Evolutionary conservation across 129 eudicot species (phyloP).

Genomic region (Lactuca saligna): DNA sequence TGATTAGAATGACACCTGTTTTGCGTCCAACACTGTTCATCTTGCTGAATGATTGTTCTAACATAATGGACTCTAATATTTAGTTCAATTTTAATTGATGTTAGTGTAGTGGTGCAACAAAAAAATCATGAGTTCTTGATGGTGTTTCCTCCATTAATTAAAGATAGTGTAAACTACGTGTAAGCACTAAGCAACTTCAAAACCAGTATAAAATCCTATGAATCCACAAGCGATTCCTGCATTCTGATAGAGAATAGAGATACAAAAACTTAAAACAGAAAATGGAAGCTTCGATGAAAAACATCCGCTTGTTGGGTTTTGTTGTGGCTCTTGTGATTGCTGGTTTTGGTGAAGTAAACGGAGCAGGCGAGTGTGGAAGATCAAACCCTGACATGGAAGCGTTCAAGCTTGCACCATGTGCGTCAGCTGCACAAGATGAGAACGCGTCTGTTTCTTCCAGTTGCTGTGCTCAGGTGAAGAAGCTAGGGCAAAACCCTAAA

Average conservation of each 20-base stretch:
- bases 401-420: constrained; percentile 72
- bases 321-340: constrained; percentile 36
- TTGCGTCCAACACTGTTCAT: neutral
- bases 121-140: constrained; percentile 14
- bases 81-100: constrained; percentile 17
- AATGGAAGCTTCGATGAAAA: constrained; percentile 53
- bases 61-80: constrained; percentile 20
- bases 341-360: constrained; percentile 44
- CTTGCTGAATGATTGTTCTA: constrained; percentile 27
- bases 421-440: constrained; percentile 69
- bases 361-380: constrained; percentile 70
- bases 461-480: constrained; percentile 72
- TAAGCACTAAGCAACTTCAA: constrained; percentile 23
- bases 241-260: neutral
- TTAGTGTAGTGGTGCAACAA: constrained; percentile 53
- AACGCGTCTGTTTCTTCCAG: constrained; percentile 42
- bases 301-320: constrained; percentile 43
- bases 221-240: constrained; percentile 25
- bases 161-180: constrained; percentile 38
- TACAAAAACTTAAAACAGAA: constrained; percentile 8
- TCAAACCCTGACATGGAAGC: constrained; percentile 74
- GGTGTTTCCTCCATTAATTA: constrained; percentile 51
- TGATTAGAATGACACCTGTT: constrained; percentile 3
- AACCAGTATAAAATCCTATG: constrained; percentile 37
- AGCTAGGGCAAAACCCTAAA: constrained; percentile 66